Evolutionary conservation across 352 stramenopile species (phyloP).

Genomic region (Globisporangium orthogonon): DNA sequence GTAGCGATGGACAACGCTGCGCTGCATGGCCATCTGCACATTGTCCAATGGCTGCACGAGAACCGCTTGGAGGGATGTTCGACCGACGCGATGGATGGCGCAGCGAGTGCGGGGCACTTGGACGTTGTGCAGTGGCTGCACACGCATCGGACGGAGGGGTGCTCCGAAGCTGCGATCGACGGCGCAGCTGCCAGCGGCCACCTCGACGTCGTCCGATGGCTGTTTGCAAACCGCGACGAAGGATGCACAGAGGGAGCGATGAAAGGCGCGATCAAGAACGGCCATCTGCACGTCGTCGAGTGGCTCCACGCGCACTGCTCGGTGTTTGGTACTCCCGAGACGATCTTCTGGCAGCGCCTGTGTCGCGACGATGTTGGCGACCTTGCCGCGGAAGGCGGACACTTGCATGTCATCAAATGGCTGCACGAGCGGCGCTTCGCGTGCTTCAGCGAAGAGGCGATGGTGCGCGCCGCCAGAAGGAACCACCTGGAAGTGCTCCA

Average conservation of each 20-base stretch:
- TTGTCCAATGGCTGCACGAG: conserved; percentile 8
- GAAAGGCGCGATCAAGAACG: background rate
- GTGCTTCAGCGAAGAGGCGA: conserved; percentile 3
- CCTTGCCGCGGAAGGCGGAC: background rate
- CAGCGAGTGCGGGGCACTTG: background rate
- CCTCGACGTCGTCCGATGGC: background rate
- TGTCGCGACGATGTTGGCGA: background rate
- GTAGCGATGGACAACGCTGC: background rate
- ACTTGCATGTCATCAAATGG: background rate
- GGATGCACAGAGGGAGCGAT: background rate
- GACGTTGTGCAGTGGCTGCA: conserved; percentile 1
- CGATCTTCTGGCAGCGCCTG: conserved; percentile 4
- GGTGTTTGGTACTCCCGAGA: background rate
- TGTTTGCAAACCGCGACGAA: background rate
- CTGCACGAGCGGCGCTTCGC: background rate
- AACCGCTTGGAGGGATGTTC: conserved; percentile 4
- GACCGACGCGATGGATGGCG: background rate
- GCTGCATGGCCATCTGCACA: conserved; percentile 1
- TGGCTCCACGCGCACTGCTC: conserved; percentile 1
- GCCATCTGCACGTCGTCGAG: conserved; percentile 1
- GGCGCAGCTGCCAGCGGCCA: background rate
- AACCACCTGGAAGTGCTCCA: conserved; percentile 1
- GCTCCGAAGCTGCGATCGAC: background rate
- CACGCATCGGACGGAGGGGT: background rate
- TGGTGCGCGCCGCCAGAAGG: background rate